Evolutionary conservation across 2,329 filamentous ascomycete genomes (phyloP).

Genomic region (Xylaria digitata): DNA sequence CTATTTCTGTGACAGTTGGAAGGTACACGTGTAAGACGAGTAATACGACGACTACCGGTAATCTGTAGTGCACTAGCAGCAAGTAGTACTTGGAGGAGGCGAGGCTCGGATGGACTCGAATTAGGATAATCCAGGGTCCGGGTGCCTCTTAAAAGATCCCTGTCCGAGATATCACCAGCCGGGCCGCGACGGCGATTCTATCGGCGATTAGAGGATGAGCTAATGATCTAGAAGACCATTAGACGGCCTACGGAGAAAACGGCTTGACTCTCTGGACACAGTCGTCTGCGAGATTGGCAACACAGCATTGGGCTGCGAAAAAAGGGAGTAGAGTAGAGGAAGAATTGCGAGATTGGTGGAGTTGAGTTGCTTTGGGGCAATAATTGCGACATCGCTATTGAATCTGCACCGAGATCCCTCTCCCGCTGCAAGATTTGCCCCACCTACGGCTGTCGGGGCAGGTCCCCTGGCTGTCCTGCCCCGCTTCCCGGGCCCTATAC

Average conservation of each 20-base stretch:
- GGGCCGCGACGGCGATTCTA: constrained; percentile 5
- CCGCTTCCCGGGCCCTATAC: too few species aligned
- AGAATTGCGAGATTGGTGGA: constrained; percentile 47
- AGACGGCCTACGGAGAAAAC: neutral
- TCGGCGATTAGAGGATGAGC: neutral
- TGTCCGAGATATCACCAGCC: constrained; percentile 19
- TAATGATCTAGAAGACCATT: neutral
- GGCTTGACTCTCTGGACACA: constrained; percentile 8
- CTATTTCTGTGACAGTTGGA: constrained; percentile 38
- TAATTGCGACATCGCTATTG: constrained; percentile 54
- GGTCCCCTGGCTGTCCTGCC: neutral
- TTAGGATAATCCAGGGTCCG: constrained; percentile 6
- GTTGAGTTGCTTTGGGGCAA: constrained; percentile 53
- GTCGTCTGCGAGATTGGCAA: constrained; percentile 25
- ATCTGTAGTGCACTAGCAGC: neutral
- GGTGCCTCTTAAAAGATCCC: constrained; percentile 25
- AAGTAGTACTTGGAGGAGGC: constrained; percentile 1
- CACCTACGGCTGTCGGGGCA: constrained; percentile 46
- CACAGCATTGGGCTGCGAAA: constrained; percentile 44
- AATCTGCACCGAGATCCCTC: constrained; percentile 45
- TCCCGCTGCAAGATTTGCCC: constrained; percentile 38
- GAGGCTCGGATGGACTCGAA: constrained; percentile 6
- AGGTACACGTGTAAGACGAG: constrained; percentile 20
- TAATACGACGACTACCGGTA: neutral
- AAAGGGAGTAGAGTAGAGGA: constrained; percentile 51